Evolutionary conservation across 345 rosid genomes (phyloP), one percentile per base, ranked within the genome.

Genomic region (Lepidium didymum): DNA sequence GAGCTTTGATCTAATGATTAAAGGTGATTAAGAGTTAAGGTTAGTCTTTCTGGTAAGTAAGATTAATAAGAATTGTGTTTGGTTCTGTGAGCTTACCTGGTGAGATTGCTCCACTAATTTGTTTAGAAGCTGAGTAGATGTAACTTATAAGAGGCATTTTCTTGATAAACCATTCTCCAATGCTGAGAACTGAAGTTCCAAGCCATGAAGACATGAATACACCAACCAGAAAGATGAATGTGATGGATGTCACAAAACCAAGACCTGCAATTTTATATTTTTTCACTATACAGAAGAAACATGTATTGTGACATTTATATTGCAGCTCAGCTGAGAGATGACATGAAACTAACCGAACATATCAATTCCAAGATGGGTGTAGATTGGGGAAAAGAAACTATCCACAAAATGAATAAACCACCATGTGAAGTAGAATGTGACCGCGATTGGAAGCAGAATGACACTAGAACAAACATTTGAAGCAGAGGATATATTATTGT

Each of bases 131-230:
- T 0, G 87, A 79, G 76, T 87, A 89, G 33, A 85, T 89, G 36
- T 89, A 84, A 49, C 96, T 80, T 10, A 87, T 60, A 0, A 87
- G 75, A 3, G 92, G 91, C 92, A 89, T 89, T 72, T 84, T 85
- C 84, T 82, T 89, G 41, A 89, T 87, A 63, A 87, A 80, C 91
- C 87, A 85, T 75, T 89, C 92, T 13, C 92, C 92, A 25, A 85
- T 74, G 23, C 67, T 81, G 19, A 89, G 90, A 62, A 89, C 80
- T 69, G 90, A 89, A 68, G 90, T 86, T 65, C 90, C 88, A 68
- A 88, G 75, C 92, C 90, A 85, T 9, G 92, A 86, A 19, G 92
- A 86, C 88, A 83, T 87, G 74, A 85, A 87, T 37, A 87, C 76
- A 35, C 96, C 93, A 59, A 80, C 86, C 50, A 85, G 41, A 69